These are phyloP conservation scores for Pittosporum tobira DNA, from an alignment of 129 eudicot species.

Conservation along the genomic window DNA sequence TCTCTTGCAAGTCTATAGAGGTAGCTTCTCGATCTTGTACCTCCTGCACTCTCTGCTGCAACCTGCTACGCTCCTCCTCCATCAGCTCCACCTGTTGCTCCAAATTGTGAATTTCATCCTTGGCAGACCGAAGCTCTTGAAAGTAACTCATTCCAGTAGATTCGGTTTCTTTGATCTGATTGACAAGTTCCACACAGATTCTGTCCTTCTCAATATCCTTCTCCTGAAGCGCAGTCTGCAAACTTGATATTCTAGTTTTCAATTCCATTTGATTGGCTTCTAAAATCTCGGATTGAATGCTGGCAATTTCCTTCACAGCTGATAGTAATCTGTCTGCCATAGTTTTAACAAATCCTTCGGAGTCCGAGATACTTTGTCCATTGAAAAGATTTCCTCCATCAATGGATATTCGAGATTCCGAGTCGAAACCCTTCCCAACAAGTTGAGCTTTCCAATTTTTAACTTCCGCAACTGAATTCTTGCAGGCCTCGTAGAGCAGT, in stretches of 20 bases:
- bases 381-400: constrained; percentile 25
- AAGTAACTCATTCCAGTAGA: constrained; percentile 48
- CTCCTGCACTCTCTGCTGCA: constrained; percentile 52
- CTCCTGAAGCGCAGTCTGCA: constrained; percentile 83
- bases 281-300: constrained; percentile 26
- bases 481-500: constrained; percentile 57
- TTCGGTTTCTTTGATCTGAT: constrained; percentile 84
- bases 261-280: constrained; percentile 52
- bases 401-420: constrained; percentile 12
- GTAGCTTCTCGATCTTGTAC: constrained; percentile 42
- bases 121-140: constrained; percentile 57
- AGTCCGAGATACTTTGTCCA: constrained; percentile 22
- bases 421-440: constrained; percentile 29
- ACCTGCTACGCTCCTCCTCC: constrained; percentile 31
- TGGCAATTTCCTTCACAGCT: constrained; percentile 36
- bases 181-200: constrained; percentile 64
- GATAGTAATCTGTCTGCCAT: constrained; percentile 39
- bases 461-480: constrained; percentile 43
- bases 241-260: constrained; percentile 42
- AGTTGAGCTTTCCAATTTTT: constrained; percentile 40
- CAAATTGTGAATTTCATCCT: constrained; percentile 35
- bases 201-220: constrained; percentile 77
- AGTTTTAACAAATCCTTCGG: constrained; percentile 34
- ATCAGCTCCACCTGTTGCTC: constrained; percentile 28
- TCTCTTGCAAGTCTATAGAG: constrained; percentile 31